phyloP scores from a whole-genome alignment of 139 green algal species.

The Asterochloris erici region DNA sequence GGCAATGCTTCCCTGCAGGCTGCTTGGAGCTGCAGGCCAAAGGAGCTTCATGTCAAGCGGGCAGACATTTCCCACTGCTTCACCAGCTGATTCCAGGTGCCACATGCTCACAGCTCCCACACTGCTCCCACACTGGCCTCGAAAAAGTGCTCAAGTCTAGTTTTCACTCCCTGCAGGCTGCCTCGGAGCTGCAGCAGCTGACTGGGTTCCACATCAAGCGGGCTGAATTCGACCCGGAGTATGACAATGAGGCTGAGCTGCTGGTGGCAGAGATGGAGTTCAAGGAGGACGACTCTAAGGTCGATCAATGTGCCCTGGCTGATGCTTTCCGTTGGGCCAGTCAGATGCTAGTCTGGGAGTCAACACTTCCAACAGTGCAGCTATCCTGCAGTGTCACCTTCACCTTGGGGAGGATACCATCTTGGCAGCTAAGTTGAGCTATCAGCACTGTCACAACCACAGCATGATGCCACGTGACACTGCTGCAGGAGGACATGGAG shows the following conservation, averaged over 20 bases:
- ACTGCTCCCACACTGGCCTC: too few species aligned
- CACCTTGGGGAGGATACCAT: too few species aligned
- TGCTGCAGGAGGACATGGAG: slow-evolving; percentile 38
- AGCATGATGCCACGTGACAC: neutral
- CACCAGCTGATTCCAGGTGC: neutral
- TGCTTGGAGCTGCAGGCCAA: too few species aligned
- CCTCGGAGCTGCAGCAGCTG: slow-evolving; percentile 28
- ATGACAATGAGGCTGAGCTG: slow-evolving; percentile 86
- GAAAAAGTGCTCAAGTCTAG: neutral
- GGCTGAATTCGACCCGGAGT: slow-evolving; percentile 94
- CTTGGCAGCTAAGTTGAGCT: too few species aligned
- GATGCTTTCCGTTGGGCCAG: too few species aligned
- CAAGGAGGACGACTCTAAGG: slow-evolving; percentile 21
- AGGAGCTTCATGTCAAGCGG: too few species aligned
- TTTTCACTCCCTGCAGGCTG: slow-evolving; percentile 7
- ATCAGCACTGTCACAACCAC: neutral
- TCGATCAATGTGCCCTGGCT: neutral
- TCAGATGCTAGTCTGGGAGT: too few species aligned
- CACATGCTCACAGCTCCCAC: neutral
- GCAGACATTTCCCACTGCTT: too few species aligned
- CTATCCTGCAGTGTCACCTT: too few species aligned
- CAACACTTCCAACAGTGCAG: too few species aligned
- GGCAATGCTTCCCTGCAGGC: too few species aligned
- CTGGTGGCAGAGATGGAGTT: slow-evolving; percentile 67
- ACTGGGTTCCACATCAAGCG: slow-evolving; percentile 87